phyloP scores from a whole-genome alignment of 2,329 filamentous ascomycete genomes.

The Coniochaeta ligniaria region DNA sequence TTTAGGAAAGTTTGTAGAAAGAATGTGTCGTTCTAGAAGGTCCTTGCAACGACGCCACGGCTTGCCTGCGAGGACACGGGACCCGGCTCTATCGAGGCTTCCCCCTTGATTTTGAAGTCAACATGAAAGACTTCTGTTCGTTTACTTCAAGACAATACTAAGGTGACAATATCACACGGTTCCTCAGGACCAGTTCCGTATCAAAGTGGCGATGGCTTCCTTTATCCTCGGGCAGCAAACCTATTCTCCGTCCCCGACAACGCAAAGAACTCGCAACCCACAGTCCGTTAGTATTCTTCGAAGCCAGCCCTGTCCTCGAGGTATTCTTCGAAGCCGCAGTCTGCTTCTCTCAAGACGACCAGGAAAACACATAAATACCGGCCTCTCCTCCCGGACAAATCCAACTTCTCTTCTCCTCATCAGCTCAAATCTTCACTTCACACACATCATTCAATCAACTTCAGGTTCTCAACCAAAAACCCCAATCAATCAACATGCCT shows the following conservation, averaged over 20 bases:
- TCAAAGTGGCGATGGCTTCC: background rate
- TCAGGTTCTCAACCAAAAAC: conserved; percentile 3
- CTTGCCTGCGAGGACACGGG: background rate
- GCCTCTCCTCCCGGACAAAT: background rate
- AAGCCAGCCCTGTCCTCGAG: too few species aligned
- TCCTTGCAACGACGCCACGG: background rate
- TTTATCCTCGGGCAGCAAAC: background rate
- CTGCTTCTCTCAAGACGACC: background rate
- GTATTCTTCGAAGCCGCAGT: too few species aligned
- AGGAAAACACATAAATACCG: conserved; percentile 15
- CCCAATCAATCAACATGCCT: conserved; percentile 22
- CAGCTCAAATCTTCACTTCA: conserved; percentile 12
- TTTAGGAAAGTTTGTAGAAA: background rate
- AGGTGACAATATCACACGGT: background rate
- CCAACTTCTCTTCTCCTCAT: conserved; percentile 11
- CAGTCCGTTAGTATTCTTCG: background rate
- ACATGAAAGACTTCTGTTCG: conserved; percentile 1
- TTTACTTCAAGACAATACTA: conserved; percentile 3
- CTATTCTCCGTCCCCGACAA: background rate
- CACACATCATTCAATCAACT: conserved; percentile 9
- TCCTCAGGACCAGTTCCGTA: too few species aligned
- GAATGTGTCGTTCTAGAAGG: background rate
- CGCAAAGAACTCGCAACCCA: background rate
- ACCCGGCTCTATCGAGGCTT: background rate
- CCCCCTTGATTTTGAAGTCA: background rate